phyloP scores from a whole-genome alignment of 2,329 filamentous ascomycete genomes.

The Paracorniculantispora psalliotae region DNA sequence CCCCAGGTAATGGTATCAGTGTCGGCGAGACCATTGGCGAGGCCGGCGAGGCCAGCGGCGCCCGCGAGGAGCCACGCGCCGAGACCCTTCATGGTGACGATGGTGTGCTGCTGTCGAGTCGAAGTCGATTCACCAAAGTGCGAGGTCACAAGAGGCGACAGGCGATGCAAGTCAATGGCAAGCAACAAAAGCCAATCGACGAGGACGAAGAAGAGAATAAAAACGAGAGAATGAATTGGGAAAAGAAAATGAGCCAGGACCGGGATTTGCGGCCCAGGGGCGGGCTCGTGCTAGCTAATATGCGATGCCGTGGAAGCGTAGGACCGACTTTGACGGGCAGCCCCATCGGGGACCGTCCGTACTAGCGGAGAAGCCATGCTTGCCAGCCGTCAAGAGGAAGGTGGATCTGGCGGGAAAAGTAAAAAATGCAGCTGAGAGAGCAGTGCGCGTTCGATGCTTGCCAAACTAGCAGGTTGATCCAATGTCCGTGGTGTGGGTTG shows the following conservation, averaged over 20 bases:
- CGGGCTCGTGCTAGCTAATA: neutral
- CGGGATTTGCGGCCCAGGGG: neutral
- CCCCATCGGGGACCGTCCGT: neutral
- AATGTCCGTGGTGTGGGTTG: neutral
- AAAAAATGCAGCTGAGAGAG: neutral
- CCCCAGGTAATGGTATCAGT: constrained; percentile 57
- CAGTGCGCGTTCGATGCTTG: too few relatives aligned
- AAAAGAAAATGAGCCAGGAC: neutral
- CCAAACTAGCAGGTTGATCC: neutral
- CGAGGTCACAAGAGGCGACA: too few relatives aligned
- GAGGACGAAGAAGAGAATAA: neutral
- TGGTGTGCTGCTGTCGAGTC: neutral
- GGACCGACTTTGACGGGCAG: neutral
- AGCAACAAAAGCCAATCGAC: neutral
- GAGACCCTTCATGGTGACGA: constrained; percentile 22
- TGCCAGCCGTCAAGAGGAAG: neutral
- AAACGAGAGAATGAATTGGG: constrained; percentile 3
- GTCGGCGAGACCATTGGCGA: constrained; percentile 32
- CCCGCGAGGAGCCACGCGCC: constrained; percentile 26
- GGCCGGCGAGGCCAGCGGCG: constrained; percentile 29
- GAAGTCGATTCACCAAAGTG: too few relatives aligned
- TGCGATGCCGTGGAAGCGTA: neutral
- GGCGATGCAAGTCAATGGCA: neutral
- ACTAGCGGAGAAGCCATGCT: neutral
- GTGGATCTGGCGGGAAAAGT: neutral